Percentiles rank a stretch among this genome's conserved stretches.
These are phyloP conservation scores for Aspergillus ruber DNA, from an alignment of 2,329 filamentous ascomycete species.

Conservation along the genomic window DNA sequence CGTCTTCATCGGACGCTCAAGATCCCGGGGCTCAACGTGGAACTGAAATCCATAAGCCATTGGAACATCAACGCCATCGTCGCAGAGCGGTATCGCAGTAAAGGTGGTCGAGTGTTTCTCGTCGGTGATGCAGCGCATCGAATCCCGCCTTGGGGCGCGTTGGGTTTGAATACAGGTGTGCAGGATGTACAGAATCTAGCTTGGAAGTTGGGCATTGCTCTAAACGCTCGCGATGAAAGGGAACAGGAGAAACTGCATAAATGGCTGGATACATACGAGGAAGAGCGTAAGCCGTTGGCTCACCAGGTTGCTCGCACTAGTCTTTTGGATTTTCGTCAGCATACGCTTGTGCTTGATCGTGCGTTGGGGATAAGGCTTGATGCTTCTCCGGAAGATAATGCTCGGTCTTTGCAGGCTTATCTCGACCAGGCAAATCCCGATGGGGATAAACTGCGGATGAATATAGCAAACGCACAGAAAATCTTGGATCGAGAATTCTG, in stretches of 20 bases:
- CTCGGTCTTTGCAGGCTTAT: slow-evolving; percentile 8
- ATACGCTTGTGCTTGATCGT: slow-evolving; percentile 23
- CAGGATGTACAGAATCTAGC: slow-evolving; percentile 33
- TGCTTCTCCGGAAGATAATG: slow-evolving; percentile 17
- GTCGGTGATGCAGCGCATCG: slow-evolving; percentile 34
- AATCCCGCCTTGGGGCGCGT: slow-evolving; percentile 30
- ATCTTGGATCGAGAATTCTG: slow-evolving; percentile 28
- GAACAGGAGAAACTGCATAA: slow-evolving; percentile 13
- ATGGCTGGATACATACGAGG: slow-evolving; percentile 21
- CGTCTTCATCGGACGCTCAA: slow-evolving; percentile 20
- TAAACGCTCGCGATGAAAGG: slow-evolving; percentile 9
- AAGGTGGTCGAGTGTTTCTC: slow-evolving; percentile 24
- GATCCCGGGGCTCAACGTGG: slow-evolving; percentile 22
- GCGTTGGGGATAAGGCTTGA: slow-evolving; percentile 23
- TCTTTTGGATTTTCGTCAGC: slow-evolving; percentile 24
- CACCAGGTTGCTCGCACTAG: slow-evolving; percentile 19
- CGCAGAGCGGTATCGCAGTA: slow-evolving; percentile 20
- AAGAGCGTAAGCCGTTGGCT: slow-evolving; percentile 30
- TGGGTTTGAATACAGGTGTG: slow-evolving; percentile 33
- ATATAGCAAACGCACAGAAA: slow-evolving; percentile 18
- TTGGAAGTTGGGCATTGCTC: slow-evolving; percentile 31
- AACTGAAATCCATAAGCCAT: slow-evolving; percentile 26
- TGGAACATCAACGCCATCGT: slow-evolving; percentile 26
- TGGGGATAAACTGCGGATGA: slow-evolving; percentile 12
- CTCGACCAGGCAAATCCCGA: slow-evolving; percentile 7